These are phyloP conservation scores for Boletales sp. DNA, from an alignment of 768 basidiomycete genomes.

Conservation along the genomic window DNA sequence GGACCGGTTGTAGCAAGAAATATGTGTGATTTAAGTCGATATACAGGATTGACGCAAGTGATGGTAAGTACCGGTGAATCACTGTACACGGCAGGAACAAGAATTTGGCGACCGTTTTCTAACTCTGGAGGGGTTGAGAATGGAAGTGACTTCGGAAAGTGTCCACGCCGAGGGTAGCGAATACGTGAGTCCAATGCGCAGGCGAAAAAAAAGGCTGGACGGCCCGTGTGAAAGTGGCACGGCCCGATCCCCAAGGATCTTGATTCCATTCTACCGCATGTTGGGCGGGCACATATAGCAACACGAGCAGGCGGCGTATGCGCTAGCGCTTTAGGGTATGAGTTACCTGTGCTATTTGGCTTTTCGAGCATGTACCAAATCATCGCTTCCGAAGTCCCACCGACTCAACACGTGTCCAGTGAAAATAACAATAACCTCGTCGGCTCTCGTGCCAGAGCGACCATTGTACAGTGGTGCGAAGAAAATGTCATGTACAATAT, in stretches of 20 bases:
- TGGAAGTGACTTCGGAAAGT: conserved; percentile 1
- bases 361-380: too few relatives aligned
- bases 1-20: too few relatives aligned
- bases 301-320: too few relatives aligned
- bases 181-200: neutral
- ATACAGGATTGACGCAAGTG: too few relatives aligned
- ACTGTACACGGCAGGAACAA: neutral
- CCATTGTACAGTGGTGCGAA: neutral
- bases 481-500: neutral
- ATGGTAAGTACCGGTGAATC: too few relatives aligned
- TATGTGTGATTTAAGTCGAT: too few relatives aligned
- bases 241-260: conserved; percentile 12
- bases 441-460: too few relatives aligned
- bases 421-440: neutral
- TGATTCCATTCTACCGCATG: conserved; percentile 24
- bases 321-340: too few relatives aligned
- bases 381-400: conserved; percentile 23
- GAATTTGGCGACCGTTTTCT: neutral
- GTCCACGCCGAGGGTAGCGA: neutral
- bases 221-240: conserved; percentile 14
- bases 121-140: conserved; percentile 4
- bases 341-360: too few relatives aligned
- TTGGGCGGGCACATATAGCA: conserved; percentile 9
- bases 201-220: neutral
- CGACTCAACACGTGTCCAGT: conserved; percentile 13